phyloP scores from a whole-genome alignment of 2,329 filamentous ascomycete species.

The Fusarium sp. region DNA sequence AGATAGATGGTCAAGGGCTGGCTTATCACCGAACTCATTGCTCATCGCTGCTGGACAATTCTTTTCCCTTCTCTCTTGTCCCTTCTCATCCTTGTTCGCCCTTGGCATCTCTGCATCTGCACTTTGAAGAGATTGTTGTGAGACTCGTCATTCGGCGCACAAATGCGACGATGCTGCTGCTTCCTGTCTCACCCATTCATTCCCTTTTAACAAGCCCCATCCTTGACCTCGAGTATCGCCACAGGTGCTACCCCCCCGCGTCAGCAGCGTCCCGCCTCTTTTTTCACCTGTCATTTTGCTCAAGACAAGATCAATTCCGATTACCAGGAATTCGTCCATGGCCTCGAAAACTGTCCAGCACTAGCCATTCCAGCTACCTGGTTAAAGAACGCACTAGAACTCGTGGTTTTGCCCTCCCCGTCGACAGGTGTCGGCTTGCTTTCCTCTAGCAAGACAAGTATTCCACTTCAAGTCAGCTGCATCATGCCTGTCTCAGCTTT shows the following conservation, averaged over 20 bases:
- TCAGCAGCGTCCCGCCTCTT: background rate
- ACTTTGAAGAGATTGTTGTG: too few relatives aligned
- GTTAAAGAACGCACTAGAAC: background rate
- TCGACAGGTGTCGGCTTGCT: background rate
- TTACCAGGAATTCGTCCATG: background rate
- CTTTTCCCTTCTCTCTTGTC: too few relatives aligned
- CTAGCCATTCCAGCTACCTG: conserved; percentile 4
- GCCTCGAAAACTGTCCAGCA: background rate
- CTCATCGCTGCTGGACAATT: background rate
- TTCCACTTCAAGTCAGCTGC: background rate
- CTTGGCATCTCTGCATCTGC: too few relatives aligned
- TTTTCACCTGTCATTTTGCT: background rate
- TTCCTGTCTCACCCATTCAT: background rate
- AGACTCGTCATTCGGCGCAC: too few relatives aligned
- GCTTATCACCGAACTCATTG: too few relatives aligned
- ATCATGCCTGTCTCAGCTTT: conserved; percentile 2
- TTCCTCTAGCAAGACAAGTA: background rate
- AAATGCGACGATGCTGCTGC: too few relatives aligned
- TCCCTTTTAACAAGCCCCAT: background rate
- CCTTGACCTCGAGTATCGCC: background rate
- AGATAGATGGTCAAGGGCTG: too few relatives aligned
- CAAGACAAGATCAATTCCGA: background rate
- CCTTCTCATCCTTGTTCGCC: too few relatives aligned
- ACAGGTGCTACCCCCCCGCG: background rate
- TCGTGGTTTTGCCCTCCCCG: background rate